Evolutionary conservation across 441 rosid species (phyloP), one percentile per base, ranked within the genome.

Genomic region (Arabidopsis lyrata): DNA sequence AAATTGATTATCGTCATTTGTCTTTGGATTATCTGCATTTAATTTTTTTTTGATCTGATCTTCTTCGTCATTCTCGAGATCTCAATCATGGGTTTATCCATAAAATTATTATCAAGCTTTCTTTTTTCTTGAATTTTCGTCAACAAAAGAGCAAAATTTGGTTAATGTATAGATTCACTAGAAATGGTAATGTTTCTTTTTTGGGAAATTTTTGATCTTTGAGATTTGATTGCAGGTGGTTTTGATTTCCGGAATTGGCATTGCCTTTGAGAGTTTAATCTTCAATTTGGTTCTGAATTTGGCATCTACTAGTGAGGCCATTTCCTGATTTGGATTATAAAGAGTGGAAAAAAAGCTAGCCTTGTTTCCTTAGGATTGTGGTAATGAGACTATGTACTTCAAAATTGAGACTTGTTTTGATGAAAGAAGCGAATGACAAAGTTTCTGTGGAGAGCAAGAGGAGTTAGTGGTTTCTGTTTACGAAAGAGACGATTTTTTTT

Each of bases 391-490:
- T 47, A 55, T 78, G 79, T 77, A 57, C 76, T 66, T 79, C 66
- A 73, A 66, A 75, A 47, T 48, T 71, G 81, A 24, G 70, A 70
- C 72, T 56, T 63, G 63, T 72, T 70, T 70, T 83, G 86, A 73
- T 29, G 31, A 63, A 61, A 85, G 81, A 78, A 73, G 68, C 64
- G 81, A 74, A 79, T 78, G 77, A 82, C 42, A 57, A 58, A 44
- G 48, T 63, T 78, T 65, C 76, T 81, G 80, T 75, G 66, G 72
- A 64, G 50, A 78, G 59, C 57, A 52, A 76, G 72, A 72, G 55
- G 79, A 58, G 66, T 50, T 42, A 24, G 58, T 56, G 68, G 72
- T 58, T 73, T 60, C 75, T 76, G 50, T 74, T 66, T 50, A 77
- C 58, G 48, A 77, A 75, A 44, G 53, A 64, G 70, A 52, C 48